Conservation (phyloP, 768 basidiomycete species). For the Hirschioporus abietinus region DNA sequence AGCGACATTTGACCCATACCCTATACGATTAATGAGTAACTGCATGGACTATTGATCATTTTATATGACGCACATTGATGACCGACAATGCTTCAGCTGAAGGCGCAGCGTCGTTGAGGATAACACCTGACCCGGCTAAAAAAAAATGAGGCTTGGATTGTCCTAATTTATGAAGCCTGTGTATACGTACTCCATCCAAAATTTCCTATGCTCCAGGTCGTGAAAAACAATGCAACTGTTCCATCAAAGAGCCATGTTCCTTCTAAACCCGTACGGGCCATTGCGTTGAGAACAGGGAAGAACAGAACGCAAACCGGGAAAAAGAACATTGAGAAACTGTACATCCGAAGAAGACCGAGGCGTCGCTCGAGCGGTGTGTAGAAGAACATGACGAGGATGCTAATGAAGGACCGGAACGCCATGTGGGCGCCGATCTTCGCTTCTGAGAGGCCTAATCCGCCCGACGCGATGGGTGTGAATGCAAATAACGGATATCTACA, state of each 20-base stretch:
- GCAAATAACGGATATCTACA: slow-evolving; percentile 12
- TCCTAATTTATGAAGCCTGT: not conserved
- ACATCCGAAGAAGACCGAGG: slow-evolving; percentile 10
- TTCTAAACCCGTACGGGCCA: slow-evolving; percentile 5
- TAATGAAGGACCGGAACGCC: slow-evolving; percentile 11
- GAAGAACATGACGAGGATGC: slow-evolving; percentile 6
- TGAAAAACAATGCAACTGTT: slow-evolving; percentile 8
- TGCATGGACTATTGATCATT: not conserved
- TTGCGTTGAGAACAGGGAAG: slow-evolving; percentile 8
- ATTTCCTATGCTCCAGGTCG: slow-evolving; percentile 7
- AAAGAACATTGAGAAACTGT: slow-evolving; percentile 6
- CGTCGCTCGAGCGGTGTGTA: slow-evolving; percentile 7
- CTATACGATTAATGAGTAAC: not conserved
- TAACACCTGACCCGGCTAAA: slow-evolving; percentile 10
- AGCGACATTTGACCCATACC: slow-evolving; percentile 15
- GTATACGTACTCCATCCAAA: slow-evolving; percentile 11
- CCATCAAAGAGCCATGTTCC: slow-evolving; percentile 3
- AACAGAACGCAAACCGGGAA: slow-evolving; percentile 9
- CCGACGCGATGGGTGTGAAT: slow-evolving; percentile 14
- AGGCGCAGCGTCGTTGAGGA: slow-evolving; percentile 13
- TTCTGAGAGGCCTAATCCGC: slow-evolving; percentile 14
- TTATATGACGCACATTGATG: slow-evolving; percentile 9
- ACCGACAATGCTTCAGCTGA: slow-evolving; percentile 12
- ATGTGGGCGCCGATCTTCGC: slow-evolving; percentile 14
- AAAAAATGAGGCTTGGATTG: not conserved